phyloP scores from a whole-genome alignment of 129 eudicot genomes.

The Escallonia rubra region DNA sequence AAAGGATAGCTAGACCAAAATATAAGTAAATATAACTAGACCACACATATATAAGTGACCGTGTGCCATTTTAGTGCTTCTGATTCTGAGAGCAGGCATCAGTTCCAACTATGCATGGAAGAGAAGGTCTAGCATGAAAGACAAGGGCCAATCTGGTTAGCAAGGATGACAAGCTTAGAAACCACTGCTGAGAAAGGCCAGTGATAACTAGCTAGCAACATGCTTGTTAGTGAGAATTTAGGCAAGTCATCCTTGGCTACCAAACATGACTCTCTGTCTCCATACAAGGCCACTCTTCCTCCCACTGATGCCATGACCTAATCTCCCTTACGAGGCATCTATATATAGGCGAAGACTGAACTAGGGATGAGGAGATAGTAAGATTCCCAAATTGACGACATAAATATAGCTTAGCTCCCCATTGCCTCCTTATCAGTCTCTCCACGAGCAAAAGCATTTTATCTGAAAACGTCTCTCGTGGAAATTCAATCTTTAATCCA shows the following conservation, averaged over 20 bases:
- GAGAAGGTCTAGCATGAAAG: constrained; percentile 55
- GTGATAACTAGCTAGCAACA: neutral
- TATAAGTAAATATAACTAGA: too few relatives aligned
- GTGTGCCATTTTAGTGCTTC: too few relatives aligned
- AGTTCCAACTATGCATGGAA: constrained; percentile 3
- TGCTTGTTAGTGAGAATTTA: constrained; percentile 28
- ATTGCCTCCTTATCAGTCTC: too few relatives aligned
- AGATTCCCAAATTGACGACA: neutral
- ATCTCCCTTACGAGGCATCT: neutral
- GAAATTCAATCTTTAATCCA: too few relatives aligned
- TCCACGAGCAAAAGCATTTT: neutral
- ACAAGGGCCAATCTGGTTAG: constrained; percentile 36
- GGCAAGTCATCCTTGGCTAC: constrained; percentile 87
- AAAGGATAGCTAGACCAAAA: too few relatives aligned
- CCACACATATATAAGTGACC: too few relatives aligned
- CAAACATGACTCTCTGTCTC: constrained; percentile 40
- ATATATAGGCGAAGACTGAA: neutral
- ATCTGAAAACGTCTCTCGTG: too few relatives aligned
- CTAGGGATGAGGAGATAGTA: neutral
- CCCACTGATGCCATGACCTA: neutral
- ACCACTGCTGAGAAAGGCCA: constrained; percentile 16
- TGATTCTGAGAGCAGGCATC: too few relatives aligned
- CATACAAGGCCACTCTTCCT: constrained; percentile 55
- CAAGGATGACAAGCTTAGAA: constrained; percentile 37
- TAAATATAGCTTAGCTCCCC: neutral